Percentiles rank a stretch among this genome's conserved stretches.
phyloP scores from a whole-genome alignment of 768 basidiomycete species.

The Collybiopsis luxurians region DNA sequence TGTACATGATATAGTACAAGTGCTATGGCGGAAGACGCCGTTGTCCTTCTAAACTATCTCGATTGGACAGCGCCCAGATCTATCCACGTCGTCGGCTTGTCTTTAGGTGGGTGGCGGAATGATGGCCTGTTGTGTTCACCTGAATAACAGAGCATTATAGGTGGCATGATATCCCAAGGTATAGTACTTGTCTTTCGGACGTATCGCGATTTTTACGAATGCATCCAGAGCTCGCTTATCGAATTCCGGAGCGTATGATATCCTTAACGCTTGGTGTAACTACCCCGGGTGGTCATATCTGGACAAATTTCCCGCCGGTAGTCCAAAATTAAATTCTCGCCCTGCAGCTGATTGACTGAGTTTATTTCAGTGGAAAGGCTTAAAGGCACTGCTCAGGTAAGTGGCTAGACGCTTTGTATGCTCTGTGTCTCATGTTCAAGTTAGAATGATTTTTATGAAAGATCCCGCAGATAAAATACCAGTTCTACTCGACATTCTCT shows the following conservation, averaged over 20 bases:
- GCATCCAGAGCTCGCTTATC: slow-evolving; percentile 60
- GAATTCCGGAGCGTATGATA: slow-evolving; percentile 62
- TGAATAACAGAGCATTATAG: not conserved
- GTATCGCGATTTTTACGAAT: not conserved
- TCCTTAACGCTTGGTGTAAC: slow-evolving; percentile 72
- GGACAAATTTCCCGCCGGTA: slow-evolving; percentile 66
- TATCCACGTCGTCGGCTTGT: slow-evolving; percentile 71
- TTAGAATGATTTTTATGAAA: slow-evolving; percentile 35
- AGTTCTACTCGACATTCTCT: slow-evolving; percentile 55
- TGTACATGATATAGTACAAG: too few species aligned
- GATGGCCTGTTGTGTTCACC: slow-evolving; percentile 71
- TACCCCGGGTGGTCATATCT: slow-evolving; percentile 56
- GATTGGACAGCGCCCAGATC: slow-evolving; percentile 65
- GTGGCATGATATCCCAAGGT: slow-evolving; percentile 2
- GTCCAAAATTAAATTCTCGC: slow-evolving; percentile 14
- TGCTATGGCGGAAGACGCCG: slow-evolving; percentile 74
- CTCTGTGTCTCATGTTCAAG: not conserved
- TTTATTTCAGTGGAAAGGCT: slow-evolving; percentile 36
- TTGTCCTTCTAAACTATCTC: slow-evolving; percentile 65
- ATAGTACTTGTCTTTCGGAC: not conserved
- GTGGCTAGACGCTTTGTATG: not conserved
- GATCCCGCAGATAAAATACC: slow-evolving; percentile 48
- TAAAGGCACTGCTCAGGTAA: slow-evolving; percentile 33
- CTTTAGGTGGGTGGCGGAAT: slow-evolving; percentile 65
- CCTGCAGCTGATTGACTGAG: not conserved